Evolutionary conservation across 1,284 basidiomycete genomes (phyloP), one percentile per base, ranked within the genome.

Genomic region (Bondarzewia mesenterica): DNA sequence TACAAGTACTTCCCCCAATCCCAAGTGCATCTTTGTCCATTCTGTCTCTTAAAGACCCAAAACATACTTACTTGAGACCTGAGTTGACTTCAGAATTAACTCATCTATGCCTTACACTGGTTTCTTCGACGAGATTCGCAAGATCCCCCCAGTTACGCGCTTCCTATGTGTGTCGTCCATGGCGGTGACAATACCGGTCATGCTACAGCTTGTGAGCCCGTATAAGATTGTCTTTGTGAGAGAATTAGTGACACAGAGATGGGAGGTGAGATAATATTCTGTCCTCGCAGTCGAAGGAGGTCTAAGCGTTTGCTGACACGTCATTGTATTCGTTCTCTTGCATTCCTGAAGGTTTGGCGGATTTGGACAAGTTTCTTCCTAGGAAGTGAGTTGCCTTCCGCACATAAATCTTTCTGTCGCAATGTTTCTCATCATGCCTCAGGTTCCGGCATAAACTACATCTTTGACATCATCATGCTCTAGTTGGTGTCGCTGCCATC

Each of bases 101-200:
- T 4, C 29, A 12, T 4, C 6, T 10, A 32, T 32, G 29, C n/a
- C 29, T 32, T 32, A 32, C n/a, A 32, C 29, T n/a, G 29, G 54
- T 7, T 58, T 70, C 52, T 58, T 62, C 58, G 62, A 65, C 42
- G 87, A 90, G 68, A 64, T 91, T 46, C 74, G 71, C 55, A 90
- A 91, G 68, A 89, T 94, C 2, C 91, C 91, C 0, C 85, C 89
- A 41, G 85, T 94, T 18, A 93, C 92, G 2, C 78, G 90, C 26
- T 80, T 82, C 51, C 63, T 92, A 18, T 73, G 82, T 45, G 70
- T 67, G 8, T 82, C 85, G 1, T 78, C 80, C 2, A 60, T 85
- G 1, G 76, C 66, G 0, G 67, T 91, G 35, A 79, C 89, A 0
- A 27, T 85, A 0, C 77, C 89, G 0, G 70, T 76, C 35, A 63